Conservation (phyloP, 2,329 filamentous ascomycete species). For the Sporothrix globosa region DNA sequence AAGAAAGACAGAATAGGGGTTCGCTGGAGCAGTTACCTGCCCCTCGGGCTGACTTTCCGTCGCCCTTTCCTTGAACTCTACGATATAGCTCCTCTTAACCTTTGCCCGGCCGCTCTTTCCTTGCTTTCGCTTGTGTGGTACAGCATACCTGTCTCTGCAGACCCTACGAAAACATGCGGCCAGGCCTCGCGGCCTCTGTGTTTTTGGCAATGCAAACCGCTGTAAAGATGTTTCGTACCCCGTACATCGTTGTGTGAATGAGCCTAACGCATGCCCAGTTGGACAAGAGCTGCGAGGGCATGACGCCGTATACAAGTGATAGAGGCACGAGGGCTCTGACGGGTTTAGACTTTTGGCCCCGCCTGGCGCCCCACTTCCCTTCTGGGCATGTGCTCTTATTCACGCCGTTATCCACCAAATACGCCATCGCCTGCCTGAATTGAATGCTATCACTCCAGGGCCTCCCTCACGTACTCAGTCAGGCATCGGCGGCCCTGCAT, state of each 20-base stretch:
- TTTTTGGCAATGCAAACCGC: not conserved
- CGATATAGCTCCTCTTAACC: not conserved
- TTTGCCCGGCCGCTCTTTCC: constrained; percentile 10
- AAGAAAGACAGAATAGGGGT: not conserved
- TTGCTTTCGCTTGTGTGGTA: constrained; percentile 17
- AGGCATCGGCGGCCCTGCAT: constrained; percentile 8
- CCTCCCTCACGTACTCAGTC: constrained; percentile 12
- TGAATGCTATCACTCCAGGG: constrained; percentile 23
- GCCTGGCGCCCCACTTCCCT: constrained; percentile 12
- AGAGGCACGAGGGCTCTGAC: constrained; percentile 11
- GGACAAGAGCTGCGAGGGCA: not conserved
- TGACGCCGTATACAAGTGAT: not conserved
- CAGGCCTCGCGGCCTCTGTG: constrained; percentile 14
- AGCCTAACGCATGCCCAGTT: not conserved
- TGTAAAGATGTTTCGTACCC: not conserved
- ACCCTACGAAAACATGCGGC: not conserved
- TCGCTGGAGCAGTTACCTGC: not conserved
- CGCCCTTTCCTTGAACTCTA: not conserved
- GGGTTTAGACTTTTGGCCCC: not conserved
- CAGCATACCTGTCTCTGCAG: constrained; percentile 19
- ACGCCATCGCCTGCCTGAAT: constrained; percentile 24
- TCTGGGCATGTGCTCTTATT: constrained; percentile 11
- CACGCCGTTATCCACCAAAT: constrained; percentile 10
- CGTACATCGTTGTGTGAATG: not conserved
- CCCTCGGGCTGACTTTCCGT: not conserved